Base-by-base conservation (phyloP, 371 early-diverging fungal genomes). In the Mortierella sp. region DNA sequence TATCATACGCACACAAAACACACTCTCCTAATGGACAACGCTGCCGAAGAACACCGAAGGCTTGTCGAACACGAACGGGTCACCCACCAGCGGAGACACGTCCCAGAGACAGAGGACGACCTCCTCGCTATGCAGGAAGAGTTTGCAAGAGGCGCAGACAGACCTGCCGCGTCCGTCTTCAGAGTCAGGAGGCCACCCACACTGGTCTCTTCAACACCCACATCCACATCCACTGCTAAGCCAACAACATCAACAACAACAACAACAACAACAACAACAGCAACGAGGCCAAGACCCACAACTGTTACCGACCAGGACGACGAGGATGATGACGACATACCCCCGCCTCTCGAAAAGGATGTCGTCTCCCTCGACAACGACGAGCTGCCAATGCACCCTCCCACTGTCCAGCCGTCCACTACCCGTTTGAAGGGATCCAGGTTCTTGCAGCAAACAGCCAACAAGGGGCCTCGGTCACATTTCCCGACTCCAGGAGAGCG, bases 81-180 rank as follows among this genome's bases (percentile, higher is more conserved):
- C 53, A 46, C 76, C 6, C 78, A 81, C 10, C 81, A 84, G 57
- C 50, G 85, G 46, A 69, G 70, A 6, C 76, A 70, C 10, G 75
- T 61, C 10, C 78, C 76, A 14, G 80, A 88, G 69, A 82, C 88
- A 4, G 93, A 94, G 71, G 92, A 94, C 14, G 93, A 93, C 73
- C 88, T 94, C 9, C 89, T 93, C 50, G 86, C 87, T 21, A 73
- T 93, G 69, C 93, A 94, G 54, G 82, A 88, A 40, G 91, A 91
- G 71, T 94, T 93, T 76, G 87, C 90, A 70, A 87, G 75, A 26
- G 86, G 79, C 11, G 73, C 84, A 2, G 88, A 82, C 69, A 76
- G 55, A 34, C 91, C 91, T 8, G 90, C 93, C 0, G 93, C 94
- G 8, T 83, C 86, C 37, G 91, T 90, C 21, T 72, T 83, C 51